These are phyloP conservation scores for Exobasidium cylindrosporum DNA, from an alignment of 1,284 basidiomycete genomes.

Conservation along the genomic window DNA sequence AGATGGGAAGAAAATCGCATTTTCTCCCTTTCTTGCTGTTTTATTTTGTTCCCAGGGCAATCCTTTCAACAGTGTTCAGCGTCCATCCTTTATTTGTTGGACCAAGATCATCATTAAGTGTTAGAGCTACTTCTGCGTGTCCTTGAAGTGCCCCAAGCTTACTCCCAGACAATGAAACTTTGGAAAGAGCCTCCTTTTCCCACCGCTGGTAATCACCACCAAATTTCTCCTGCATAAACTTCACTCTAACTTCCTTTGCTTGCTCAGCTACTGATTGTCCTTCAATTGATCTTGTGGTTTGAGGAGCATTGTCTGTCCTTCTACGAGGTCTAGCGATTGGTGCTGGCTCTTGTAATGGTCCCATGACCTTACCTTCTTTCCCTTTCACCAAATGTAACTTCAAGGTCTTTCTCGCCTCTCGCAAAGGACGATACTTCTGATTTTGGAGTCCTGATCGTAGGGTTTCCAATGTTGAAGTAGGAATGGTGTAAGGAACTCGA, in stretches of 20 bases:
- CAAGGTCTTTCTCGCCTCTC: background rate
- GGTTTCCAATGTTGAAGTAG: constrained; percentile 11
- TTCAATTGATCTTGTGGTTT: background rate
- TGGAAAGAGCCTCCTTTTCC: background rate
- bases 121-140: background rate
- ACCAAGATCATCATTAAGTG: background rate
- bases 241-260: background rate
- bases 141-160: background rate
- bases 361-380: background rate
- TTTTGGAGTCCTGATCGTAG: background rate
- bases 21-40: no score
- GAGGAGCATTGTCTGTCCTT: background rate
- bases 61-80: background rate
- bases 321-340: background rate
- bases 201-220: constrained; percentile 4
- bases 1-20: no score
- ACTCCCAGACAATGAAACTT: background rate
- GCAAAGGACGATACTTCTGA: background rate
- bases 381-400: background rate
- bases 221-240: background rate
- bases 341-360: background rate
- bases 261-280: background rate
- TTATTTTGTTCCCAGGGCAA: background rate
- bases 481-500: constrained; percentile 56
- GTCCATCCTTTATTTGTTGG: background rate